Base-by-base conservation (phyloP, 1,139 yeast genomes). In the Pichia sp. region DNA sequence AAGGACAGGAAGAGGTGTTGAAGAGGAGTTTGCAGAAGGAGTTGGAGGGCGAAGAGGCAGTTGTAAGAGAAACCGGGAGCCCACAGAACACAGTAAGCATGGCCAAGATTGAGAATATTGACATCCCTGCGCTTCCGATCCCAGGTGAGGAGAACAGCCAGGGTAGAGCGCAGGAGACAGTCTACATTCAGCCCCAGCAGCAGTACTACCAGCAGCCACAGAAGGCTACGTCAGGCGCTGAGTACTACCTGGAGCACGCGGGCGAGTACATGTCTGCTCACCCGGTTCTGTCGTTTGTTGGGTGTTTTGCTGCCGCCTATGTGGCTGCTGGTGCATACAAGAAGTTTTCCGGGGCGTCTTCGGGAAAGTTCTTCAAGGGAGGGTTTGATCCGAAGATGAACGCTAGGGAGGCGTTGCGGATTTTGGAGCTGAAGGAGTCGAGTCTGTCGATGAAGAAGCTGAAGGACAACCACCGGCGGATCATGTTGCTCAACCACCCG, bases 401-500 rank as follows among this genome's bases (percentile, higher is more conserved):
- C 53, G 85, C 95, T 36, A 85, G 80, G 62, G 99, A 93, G 66
- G 99, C 99, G 2, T 76, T 93, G 56, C 95, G 83, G 67, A 88
- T 93, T 41, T 79, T 93, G 62, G 89, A 87, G 64, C 73, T 93
- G 63, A 85, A 86, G 62, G 98, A 91, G 68, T 77, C 86, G 36
- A 84, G 83, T 28, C 74, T 93, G 61, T 79, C 86, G 16, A 83
- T 85, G 70, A 78, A 86, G 58, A 87, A 82, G 66, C 76, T 93
- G 65, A 91, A 93, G 70, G 98, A 91, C 58, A 88, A 87, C 50
- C 99, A 93, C 70, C 82, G 99, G 72, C 81, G 79, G 67, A 87
- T 88, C 73, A 90, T 93, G 96, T 75, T 93, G 68, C 81, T 91
- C 48, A 93, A 93, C 72, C 99, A 93, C 67, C 99, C 99, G 12